Base-by-base conservation (phyloP, 176 grass and related monocot species). In the Avena insularis region DNA sequence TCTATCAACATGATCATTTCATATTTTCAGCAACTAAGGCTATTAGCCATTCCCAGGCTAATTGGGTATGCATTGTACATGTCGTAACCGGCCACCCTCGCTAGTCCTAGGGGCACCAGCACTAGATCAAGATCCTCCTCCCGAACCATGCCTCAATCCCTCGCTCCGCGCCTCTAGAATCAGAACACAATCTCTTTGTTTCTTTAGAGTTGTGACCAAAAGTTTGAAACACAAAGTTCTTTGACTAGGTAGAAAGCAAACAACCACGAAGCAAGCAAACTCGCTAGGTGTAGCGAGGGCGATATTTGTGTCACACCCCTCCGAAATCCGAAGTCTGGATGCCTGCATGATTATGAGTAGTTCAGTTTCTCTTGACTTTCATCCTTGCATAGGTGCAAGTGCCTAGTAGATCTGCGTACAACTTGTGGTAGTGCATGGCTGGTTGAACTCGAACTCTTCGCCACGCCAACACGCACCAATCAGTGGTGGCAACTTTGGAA, bases 81-180 rank as follows among this genome's bases (percentile, higher is more conserved):
- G 29, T 29, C 29, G 2, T 29, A 29, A 29, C 1, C 1, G 29
- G 29, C 29, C 29, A 29, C 29, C 29, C 23, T 23, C 23, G 23
- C 68, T 35, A 97, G 83, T 5, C 81, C 92, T 31, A 95, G 82
- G 36, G 91, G 95, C 61, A 95, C 95, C 43, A 97, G 81, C 75
- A 97, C 87, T 79, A 90, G n/a, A 73, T 97, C 93, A 46, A 97
- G 87, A 58, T 84, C 57, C 45, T 90, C 88, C 78, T 95, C 89
- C 82, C 82, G 83, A 47, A 95, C 80, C 40, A 43, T 43, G 40
- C 5, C 40, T 43, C 40, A 29, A 29, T 29, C 29, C 29, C 29
- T 29, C 29, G 29, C 43, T 29, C 31, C 11, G 36, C 71, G 17
- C 80, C 21, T 31, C 11, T 38, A 36, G 60, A 53, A 68, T 60